These are phyloP conservation scores for Irpex rosettiformis DNA, from an alignment of 1,284 basidiomycete genomes.

Conservation along the genomic window DNA sequence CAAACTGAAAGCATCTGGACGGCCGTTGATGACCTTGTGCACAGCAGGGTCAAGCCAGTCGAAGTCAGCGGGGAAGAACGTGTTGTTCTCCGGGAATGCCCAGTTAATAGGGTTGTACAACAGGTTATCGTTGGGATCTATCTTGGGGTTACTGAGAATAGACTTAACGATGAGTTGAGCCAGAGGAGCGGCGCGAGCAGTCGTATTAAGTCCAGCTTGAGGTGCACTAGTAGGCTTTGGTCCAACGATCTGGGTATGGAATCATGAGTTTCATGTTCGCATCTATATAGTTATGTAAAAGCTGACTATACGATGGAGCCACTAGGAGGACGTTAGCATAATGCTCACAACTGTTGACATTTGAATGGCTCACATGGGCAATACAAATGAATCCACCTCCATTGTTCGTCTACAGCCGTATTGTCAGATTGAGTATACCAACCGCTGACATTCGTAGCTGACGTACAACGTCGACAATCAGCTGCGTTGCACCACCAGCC, in stretches of 20 bases:
- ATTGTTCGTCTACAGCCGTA: conserved; percentile 45
- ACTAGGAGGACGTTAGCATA: conserved; percentile 32
- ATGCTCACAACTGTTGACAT: not conserved
- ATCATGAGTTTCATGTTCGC: not conserved
- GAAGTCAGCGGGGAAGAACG: conserved; percentile 36
- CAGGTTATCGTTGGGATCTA: conserved; percentile 43
- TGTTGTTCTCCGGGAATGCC: conserved; percentile 44
- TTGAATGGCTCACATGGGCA: conserved; percentile 43
- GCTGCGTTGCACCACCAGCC: conserved; percentile 43
- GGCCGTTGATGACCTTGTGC: conserved; percentile 41
- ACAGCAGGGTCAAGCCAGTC: conserved; percentile 47
- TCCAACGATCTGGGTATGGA: conserved; percentile 57
- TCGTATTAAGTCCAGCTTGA: conserved; percentile 55
- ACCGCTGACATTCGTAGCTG: not conserved
- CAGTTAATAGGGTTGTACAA: conserved; percentile 51
- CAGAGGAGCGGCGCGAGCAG: conserved; percentile 45
- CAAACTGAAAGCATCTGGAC: conserved; percentile 46
- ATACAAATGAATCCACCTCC: conserved; percentile 61
- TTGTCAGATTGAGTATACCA: not conserved
- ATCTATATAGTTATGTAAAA: not conserved
- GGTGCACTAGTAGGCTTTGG: conserved; percentile 49
- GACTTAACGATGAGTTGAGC: conserved; percentile 46
- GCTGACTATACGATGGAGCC: conserved; percentile 59
- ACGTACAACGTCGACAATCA: conserved; percentile 53
- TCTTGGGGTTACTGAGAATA: conserved; percentile 34